Evolutionary conservation across 352 stramenopile genomes (phyloP), one percentile per base, ranked within the genome.

Genomic region (Globisporangium uncinulatum): DNA sequence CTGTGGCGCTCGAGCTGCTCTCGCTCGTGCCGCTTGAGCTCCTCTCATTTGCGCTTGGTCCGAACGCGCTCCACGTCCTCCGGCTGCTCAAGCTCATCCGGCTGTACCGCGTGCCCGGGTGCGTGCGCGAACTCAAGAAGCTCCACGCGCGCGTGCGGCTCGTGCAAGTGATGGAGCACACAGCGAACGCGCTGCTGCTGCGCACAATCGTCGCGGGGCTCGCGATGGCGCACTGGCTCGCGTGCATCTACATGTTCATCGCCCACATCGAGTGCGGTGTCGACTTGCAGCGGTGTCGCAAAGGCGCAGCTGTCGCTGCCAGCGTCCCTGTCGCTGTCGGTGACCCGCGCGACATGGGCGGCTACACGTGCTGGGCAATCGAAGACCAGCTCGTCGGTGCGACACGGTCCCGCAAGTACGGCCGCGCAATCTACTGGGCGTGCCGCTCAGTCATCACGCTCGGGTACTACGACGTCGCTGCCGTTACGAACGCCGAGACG

Each of bases 181-280:
- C 76, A 4, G 76, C 70, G 3, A 87, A 87, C 21, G 56, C 73
- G 9, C 48, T 89, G 21, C 56, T 89, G 2, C 57, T 84, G 32
- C 76, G 79, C 31, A 80, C 77, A 0, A 62, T 87, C 36, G 37
- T 69, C 19, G 44, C 67, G 3, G 79, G 82, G 6, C 54, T 92
- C 20, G 71, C 56, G 1, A 56, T 75, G 44, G 74, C 71, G 20
- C 79, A 90, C 43, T 83, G 67, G 67, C 67, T 84, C 24, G 80
- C 78, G 6, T 89, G 79, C 48, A 64, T 59, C 0, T 92, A 92
- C 63, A 79, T 92, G 72, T 24, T 74, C 3, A 58, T 90, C 6
- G 79, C 79, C 0, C 74, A 92, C 51, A 45, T 86, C 19, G 68
- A 92, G 52, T 92, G 83, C 57, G 83, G 79, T 8, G 60, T 87